phyloP scores from a whole-genome alignment of 192 early-diverging fungal genomes.

The Cladochytrium replicatum region DNA sequence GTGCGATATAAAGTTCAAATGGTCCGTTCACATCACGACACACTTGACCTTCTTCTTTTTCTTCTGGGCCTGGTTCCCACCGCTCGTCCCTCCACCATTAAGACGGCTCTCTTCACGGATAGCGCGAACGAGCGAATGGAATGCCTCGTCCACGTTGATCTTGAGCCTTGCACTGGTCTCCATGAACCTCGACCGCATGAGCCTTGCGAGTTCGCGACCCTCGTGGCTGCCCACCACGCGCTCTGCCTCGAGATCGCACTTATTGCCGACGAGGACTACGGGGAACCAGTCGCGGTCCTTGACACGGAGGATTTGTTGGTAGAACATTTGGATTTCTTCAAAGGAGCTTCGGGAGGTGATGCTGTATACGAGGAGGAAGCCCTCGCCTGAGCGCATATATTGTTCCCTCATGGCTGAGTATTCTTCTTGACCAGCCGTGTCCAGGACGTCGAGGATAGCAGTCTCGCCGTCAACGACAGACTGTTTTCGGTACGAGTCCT shows the following conservation, averaged over 20 bases:
- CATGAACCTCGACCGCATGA: conserved; percentile 68
- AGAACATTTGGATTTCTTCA: conserved; percentile 62
- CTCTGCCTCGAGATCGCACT: conserved; percentile 70
- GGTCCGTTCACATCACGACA: no score
- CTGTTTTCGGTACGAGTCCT: conserved; percentile 72
- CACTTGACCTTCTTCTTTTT: no score
- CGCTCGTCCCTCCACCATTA: no score
- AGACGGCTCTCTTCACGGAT: conserved; percentile 42
- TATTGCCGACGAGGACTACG: conserved; percentile 79
- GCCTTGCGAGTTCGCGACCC: conserved; percentile 68
- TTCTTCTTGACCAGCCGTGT: conserved; percentile 86
- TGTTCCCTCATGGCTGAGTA: conserved; percentile 63
- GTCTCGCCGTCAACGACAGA: conserved; percentile 69
- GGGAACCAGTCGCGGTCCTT: conserved; percentile 71
- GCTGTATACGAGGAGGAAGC: conserved; percentile 76
- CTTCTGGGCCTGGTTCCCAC: no score
- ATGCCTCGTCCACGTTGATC: conserved; percentile 88
- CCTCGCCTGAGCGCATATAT: conserved; percentile 82
- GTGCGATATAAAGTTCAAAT: no score
- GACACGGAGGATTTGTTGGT: conserved; percentile 65
- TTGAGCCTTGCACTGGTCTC: conserved; percentile 84
- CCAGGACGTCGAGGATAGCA: conserved; percentile 81
- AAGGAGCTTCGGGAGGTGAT: conserved; percentile 66
- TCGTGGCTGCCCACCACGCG: conserved; percentile 49
- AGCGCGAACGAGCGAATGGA: conserved; percentile 69